phyloP scores from a whole-genome alignment of 2,329 filamentous ascomycete genomes.

The Pleoardoris graminearum region DNA sequence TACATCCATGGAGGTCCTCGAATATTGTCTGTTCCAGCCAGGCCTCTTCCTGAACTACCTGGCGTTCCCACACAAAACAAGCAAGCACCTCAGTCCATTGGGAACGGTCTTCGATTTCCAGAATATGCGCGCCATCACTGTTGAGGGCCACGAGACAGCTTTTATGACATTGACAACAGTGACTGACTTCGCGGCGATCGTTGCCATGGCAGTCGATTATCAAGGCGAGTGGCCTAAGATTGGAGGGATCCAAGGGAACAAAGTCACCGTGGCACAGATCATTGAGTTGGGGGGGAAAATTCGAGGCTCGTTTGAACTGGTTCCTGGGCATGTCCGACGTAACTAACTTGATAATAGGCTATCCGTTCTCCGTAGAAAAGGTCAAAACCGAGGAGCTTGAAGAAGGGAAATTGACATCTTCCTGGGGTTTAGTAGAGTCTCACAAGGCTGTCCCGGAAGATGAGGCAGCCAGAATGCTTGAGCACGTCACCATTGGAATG shows the following conservation, averaged over 20 bases:
- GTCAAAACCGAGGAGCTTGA: constrained; percentile 53
- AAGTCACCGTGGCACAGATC: constrained; percentile 9
- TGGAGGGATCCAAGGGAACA: constrained; percentile 16
- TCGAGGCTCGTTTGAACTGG: constrained; percentile 7
- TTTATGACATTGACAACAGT: constrained; percentile 16
- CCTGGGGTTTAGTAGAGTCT: constrained; percentile 42
- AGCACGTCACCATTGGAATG: constrained; percentile 43
- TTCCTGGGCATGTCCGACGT: neutral
- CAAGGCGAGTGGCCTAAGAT: constrained; percentile 16
- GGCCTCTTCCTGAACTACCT: constrained; percentile 58
- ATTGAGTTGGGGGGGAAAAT: constrained; percentile 13
- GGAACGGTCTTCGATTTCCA: constrained; percentile 1
- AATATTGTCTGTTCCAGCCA: constrained; percentile 58
- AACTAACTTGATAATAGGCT: neutral
- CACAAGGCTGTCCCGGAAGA: constrained; percentile 39
- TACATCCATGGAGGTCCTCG: constrained; percentile 48
- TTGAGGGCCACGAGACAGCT: constrained; percentile 38
- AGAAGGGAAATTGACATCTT: constrained; percentile 41
- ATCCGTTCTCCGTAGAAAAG: constrained; percentile 48
- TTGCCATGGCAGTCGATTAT: constrained; percentile 14
- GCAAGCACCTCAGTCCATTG: neutral
- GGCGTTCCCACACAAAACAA: constrained; percentile 29
- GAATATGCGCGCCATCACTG: constrained; percentile 13
- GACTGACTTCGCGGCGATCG: constrained; percentile 13
- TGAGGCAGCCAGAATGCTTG: constrained; percentile 34